Evolutionary conservation across 768 basidiomycete species (phyloP).

Genomic region (Mycena galopus): DNA sequence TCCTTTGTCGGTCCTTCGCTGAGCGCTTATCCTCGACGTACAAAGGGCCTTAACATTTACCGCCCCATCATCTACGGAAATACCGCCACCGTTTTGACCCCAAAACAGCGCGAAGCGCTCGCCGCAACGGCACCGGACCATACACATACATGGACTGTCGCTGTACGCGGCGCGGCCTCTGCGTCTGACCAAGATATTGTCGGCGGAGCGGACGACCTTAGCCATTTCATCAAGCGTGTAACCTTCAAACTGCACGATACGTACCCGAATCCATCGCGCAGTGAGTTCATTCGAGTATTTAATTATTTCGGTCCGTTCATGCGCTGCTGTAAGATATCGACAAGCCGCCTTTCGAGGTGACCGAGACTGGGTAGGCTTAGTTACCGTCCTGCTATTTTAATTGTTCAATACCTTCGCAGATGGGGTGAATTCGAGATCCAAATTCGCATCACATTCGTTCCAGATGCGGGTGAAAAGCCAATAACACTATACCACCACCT

Average conservation of each 20-base stretch:
- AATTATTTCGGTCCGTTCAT: neutral
- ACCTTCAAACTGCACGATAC: conserved; percentile 99
- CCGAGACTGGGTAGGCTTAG: conserved; percentile 86
- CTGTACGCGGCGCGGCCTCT: conserved; percentile 89
- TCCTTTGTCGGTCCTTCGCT: conserved; percentile 21
- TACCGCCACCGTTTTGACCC: conserved; percentile 82
- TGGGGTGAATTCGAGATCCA: conserved; percentile 99
- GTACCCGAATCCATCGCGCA: conserved; percentile 90
- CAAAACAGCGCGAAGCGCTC: conserved; percentile 73
- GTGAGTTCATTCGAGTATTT: conserved; percentile 60
- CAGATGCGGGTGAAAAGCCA: conserved; percentile 93
- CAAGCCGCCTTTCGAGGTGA: conserved; percentile 93
- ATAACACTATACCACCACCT: conserved; percentile 92
- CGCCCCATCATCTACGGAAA: conserved; percentile 98
- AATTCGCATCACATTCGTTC: conserved; percentile 90
- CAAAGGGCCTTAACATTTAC: conserved; percentile 86
- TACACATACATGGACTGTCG: conserved; percentile 97
- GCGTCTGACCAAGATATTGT: conserved; percentile 79
- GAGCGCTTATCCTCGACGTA: conserved; percentile 27
- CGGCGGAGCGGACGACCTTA: conserved; percentile 91
- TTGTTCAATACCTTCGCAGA: conserved; percentile 50
- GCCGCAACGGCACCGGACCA: conserved; percentile 75
- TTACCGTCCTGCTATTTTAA: neutral
- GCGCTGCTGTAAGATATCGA: conserved; percentile 75
- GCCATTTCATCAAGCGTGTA: conserved; percentile 94